Conservation (phyloP, 1,284 basidiomycete genomes). For the Ganoderma leucocontextum region DNA sequence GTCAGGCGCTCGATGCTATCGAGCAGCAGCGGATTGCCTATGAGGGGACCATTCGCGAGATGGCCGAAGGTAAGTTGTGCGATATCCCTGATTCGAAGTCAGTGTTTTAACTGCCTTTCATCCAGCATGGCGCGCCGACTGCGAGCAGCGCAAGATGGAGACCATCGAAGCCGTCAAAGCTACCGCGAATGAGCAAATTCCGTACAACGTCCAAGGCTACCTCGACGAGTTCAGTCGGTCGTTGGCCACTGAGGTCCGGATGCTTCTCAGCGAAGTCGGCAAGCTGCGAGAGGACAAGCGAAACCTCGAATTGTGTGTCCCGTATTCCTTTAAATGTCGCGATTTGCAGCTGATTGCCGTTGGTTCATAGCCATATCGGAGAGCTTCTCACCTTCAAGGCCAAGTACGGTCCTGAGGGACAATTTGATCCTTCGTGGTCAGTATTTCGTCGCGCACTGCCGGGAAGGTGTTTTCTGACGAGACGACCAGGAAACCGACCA, state of each 20-base stretch:
- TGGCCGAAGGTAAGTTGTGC: conserved; percentile 33
- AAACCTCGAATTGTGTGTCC: conserved; percentile 72
- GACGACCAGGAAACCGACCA: conserved; percentile 55
- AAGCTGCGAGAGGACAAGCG: conserved; percentile 78
- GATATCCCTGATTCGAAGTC: not conserved
- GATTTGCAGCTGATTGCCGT: not conserved
- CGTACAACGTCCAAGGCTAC: conserved; percentile 81
- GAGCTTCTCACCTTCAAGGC: conserved; percentile 69
- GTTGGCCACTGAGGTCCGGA: conserved; percentile 78
- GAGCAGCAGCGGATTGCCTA: conserved; percentile 28
- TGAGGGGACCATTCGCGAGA: conserved; percentile 31
- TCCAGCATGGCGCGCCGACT: conserved; percentile 70
- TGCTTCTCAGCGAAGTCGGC: conserved; percentile 79
- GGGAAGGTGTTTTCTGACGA: conserved; percentile 18
- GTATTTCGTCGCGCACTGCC: conserved; percentile 26
- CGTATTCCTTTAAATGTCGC: not conserved
- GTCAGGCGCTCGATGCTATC: conserved; percentile 31
- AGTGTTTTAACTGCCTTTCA: not conserved
- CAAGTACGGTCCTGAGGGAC: conserved; percentile 78
- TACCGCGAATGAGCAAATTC: conserved; percentile 74
- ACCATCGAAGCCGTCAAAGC: conserved; percentile 67
- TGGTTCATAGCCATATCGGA: conserved; percentile 66
- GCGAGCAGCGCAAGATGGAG: conserved; percentile 65
- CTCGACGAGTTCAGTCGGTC: conserved; percentile 84
- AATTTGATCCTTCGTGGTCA: conserved; percentile 78